These are phyloP conservation scores for Podosphaera leucotricha DNA, from an alignment of 2,329 filamentous ascomycete species.

Conservation along the genomic window DNA sequence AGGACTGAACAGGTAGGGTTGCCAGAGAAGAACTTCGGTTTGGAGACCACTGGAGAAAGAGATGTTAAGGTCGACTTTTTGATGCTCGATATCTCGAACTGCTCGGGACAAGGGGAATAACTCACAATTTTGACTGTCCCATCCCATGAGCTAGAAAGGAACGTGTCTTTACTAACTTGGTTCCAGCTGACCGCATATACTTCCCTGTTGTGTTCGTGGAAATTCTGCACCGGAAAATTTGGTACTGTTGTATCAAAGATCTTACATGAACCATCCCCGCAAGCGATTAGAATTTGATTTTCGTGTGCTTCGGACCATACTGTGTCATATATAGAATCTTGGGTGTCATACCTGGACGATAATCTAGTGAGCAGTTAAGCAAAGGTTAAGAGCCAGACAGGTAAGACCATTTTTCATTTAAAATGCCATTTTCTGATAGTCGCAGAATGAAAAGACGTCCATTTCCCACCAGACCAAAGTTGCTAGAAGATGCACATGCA, in stretches of 20 bases:
- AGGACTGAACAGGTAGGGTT: slow-evolving; percentile 76
- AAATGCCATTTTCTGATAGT: slow-evolving; percentile 61
- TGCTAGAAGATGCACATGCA: slow-evolving; percentile 72
- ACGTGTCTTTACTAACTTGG: slow-evolving; percentile 69
- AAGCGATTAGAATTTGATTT: slow-evolving; percentile 73
- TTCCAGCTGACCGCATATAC: slow-evolving; percentile 89
- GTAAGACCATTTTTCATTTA: slow-evolving; percentile 52
- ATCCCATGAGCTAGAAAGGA: slow-evolving; percentile 86
- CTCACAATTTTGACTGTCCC: slow-evolving; percentile 71
- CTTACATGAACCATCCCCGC: slow-evolving; percentile 84
- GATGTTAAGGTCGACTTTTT: too few relatives aligned
- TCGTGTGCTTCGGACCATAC: slow-evolving; percentile 93
- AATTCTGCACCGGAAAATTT: slow-evolving; percentile 71
- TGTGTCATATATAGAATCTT: slow-evolving; percentile 87
- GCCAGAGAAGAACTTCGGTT: slow-evolving; percentile 48
- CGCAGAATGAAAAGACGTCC: slow-evolving; percentile 69
- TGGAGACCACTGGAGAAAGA: slow-evolving; percentile 48
- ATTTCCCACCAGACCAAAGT: slow-evolving; percentile 94
- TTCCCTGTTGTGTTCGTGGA: slow-evolving; percentile 82
- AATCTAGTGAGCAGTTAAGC: neutral
- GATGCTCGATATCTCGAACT: neutral
- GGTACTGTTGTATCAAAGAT: slow-evolving; percentile 61
- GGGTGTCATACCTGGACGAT: slow-evolving; percentile 59
- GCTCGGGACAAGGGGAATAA: slow-evolving; percentile 1
- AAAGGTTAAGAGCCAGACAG: neutral